Conservation (phyloP, 164 flowering plant species). For the Magnolia sinica region DNA sequence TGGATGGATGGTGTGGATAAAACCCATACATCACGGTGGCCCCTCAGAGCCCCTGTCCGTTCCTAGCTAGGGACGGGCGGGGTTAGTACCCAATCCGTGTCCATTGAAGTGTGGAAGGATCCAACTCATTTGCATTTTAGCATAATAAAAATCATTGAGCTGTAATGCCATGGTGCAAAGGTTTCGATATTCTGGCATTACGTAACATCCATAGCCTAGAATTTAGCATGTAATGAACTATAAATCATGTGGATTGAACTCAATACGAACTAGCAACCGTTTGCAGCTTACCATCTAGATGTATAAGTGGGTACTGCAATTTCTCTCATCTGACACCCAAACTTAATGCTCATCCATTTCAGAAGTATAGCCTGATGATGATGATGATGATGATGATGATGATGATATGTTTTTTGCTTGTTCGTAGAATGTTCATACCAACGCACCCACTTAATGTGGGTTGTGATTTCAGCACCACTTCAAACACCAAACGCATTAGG, state of each 20-base stretch:
- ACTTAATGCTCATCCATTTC: neutral
- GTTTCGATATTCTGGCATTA: neutral
- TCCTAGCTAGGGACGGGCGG: too few species aligned
- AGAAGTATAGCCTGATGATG: neutral
- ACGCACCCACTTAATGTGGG: too few species aligned
- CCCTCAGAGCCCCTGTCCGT: too few species aligned
- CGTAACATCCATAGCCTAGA: neutral
- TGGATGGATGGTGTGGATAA: too few species aligned
- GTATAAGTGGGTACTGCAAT: neutral
- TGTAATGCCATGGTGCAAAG: neutral
- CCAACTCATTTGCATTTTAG: neutral
- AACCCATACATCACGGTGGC: too few species aligned
- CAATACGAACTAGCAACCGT: neutral
- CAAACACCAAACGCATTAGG: too few species aligned
- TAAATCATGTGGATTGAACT: neutral
- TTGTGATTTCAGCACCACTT: too few species aligned
- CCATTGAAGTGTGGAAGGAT: neutral
- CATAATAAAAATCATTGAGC: neutral
- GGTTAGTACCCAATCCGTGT: too few species aligned
- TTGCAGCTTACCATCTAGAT: neutral
- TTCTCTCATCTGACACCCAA: neutral
- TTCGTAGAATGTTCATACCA: too few species aligned
- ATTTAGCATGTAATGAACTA: neutral
- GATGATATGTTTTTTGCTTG: too few species aligned
- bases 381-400: too few species aligned